Evolutionary conservation across 192 early-diverging fungal species (phyloP).

Genomic region (Umbelopsis sp.): DNA sequence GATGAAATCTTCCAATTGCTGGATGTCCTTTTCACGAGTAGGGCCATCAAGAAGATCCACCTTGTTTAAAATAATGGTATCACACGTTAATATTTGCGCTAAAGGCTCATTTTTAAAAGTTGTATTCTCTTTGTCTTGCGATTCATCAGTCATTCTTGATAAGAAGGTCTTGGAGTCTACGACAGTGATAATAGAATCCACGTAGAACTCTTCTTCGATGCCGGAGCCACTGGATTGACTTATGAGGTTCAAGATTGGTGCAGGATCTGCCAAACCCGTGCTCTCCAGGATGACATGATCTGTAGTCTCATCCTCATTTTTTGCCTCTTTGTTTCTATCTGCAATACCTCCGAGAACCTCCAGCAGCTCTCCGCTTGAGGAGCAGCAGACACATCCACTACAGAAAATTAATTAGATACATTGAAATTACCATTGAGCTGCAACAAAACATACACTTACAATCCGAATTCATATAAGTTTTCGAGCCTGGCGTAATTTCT

Average conservation of each 20-base stretch:
- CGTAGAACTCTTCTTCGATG: conserved; percentile 21
- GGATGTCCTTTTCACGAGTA: conserved; percentile 1
- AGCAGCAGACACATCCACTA: conserved; percentile 35
- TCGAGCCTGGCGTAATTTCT: conserved; percentile 61
- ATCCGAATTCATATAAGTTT: conserved; percentile 49
- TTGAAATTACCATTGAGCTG: background rate
- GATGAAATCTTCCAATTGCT: conserved; percentile 12
- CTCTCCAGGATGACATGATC: conserved; percentile 23
- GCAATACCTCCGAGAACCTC: conserved; percentile 30
- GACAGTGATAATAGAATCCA: conserved; percentile 21
- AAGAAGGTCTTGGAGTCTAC: conserved; percentile 18
- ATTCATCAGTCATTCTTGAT: background rate
- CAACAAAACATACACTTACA: conserved; percentile 7
- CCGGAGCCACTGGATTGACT: conserved; percentile 9
- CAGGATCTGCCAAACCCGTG: conserved; percentile 22
- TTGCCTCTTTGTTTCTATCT: conserved; percentile 13
- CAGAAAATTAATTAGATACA: background rate
- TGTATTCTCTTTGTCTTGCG: background rate
- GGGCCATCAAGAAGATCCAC: conserved; percentile 3
- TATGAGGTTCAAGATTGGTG: conserved; percentile 21
- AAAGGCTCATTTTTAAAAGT: conserved; percentile 22
- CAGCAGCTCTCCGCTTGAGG: conserved; percentile 34
- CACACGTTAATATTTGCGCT: conserved; percentile 17
- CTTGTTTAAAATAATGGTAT: conserved; percentile 26
- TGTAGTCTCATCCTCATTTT: conserved; percentile 1